phyloP scores from a whole-genome alignment of 306 rosid species.

The Dalbergia cultrata region DNA sequence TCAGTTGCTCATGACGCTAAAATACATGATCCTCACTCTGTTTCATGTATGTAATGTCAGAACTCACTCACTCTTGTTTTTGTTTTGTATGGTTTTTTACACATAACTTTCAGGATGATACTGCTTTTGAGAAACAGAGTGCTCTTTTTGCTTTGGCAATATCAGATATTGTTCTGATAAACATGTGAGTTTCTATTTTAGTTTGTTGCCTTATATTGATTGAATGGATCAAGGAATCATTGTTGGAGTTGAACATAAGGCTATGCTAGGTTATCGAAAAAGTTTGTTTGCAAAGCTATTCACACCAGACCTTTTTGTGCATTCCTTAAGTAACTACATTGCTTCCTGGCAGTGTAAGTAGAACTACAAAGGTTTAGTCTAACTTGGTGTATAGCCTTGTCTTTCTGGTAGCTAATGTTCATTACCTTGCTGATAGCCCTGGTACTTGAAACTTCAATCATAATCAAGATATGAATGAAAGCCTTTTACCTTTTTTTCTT shows the following conservation, averaged over 20 bases:
- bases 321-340: constrained; percentile 30
- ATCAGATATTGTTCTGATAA: constrained; percentile 85
- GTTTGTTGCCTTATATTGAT: constrained; percentile 25
- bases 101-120: constrained; percentile 79
- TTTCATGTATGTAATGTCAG: neutral
- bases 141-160: constrained; percentile 88
- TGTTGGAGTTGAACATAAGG: constrained; percentile 25
- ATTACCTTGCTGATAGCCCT: constrained; percentile 18
- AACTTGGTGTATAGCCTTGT: constrained; percentile 25
- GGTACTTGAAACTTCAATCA: too few species aligned
- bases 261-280: neutral
- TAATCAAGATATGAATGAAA: neutral
- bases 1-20: neutral
- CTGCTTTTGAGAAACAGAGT: constrained; percentile 93
- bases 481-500: too few species aligned
- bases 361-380: constrained; percentile 22
- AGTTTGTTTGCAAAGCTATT: neutral
- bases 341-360: constrained; percentile 31
- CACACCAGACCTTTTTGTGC: constrained; percentile 16
- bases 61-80: constrained; percentile 21
- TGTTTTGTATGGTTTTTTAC: constrained; percentile 11
- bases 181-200: constrained; percentile 71
- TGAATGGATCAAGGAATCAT: constrained; percentile 28
- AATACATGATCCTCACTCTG: neutral
- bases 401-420: constrained; percentile 20